Evolutionary conservation across 306 rosid genomes (phyloP).

Genomic region (Mimosa bimucronata): DNA sequence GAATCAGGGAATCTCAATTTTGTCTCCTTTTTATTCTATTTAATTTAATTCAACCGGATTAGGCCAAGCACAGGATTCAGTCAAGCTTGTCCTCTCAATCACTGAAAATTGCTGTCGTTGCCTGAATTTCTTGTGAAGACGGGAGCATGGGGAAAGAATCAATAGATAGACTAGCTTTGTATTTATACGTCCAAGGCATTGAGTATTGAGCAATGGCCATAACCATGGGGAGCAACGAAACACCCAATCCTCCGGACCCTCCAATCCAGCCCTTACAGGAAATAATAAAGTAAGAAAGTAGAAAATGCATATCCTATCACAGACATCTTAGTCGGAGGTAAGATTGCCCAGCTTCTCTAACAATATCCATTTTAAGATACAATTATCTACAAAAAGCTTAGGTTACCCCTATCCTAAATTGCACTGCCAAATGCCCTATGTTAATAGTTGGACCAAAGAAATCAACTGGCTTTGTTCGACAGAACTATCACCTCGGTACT

Average conservation of each 20-base stretch:
- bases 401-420: constrained; percentile 23
- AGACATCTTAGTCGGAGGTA: constrained; percentile 19
- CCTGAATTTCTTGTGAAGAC: constrained; percentile 3
- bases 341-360: constrained; percentile 28
- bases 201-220: neutral
- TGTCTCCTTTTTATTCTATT: constrained; percentile 30
- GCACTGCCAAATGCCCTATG: constrained; percentile 36
- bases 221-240: no score
- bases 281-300: neutral
- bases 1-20: constrained; percentile 57
- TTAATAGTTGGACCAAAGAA: constrained; percentile 36
- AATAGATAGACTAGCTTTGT: neutral
- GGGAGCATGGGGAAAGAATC: neutral
- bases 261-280: constrained; percentile 23
- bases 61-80: constrained; percentile 35
- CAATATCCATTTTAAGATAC: neutral
- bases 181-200: neutral
- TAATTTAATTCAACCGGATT: constrained; percentile 4
- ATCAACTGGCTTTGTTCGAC: constrained; percentile 60
- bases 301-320: constrained; percentile 2
- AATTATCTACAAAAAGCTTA: constrained; percentile 25
- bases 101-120: constrained; percentile 5
- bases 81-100: neutral
- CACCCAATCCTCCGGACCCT: constrained; percentile 24
- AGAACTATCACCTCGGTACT: constrained; percentile 51